Base-by-base conservation (phyloP, 305 asterid genomes). In the Rubia peregrina region DNA sequence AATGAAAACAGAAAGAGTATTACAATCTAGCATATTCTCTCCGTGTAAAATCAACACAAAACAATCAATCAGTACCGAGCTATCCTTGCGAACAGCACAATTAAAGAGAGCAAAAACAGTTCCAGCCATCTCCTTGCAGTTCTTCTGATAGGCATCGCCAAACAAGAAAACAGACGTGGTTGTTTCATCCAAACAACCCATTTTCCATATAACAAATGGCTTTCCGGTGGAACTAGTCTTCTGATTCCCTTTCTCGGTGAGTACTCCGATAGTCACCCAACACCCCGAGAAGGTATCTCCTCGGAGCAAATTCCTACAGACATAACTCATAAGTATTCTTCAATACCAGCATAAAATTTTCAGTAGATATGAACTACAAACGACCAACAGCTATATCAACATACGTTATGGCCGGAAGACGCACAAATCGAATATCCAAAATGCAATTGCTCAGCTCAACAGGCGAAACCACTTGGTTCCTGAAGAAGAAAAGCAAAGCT, bases 181-280 rank as follows among this genome's bases (percentile, higher is more conserved):
- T 41, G 81, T 79, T 71, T 88, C 96, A 77, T 86, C 87, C 79
- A 90, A 84, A 82, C 90, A 86, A 7, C 97, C 89, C 21, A 93
- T 40, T 84, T 88, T 90, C 96, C 96, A 93, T 65, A 89, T 89
- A 33, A 85, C 80, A 46, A 82, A 90, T n/a, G 83, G 42, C 80
- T 93, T 86, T 70, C 98, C 98, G 21, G 91, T 89, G 59, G 98
- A 87, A 82, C 98, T 90, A 68, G 80, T 88, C 80, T 87, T 86
- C 24, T 79, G 85, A 17, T 46, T 69, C 38, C 95, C 96, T 79
- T 76, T 89, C 81, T 87, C 97, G 10, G 73, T 81, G 80, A 90
- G 75, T 77, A 90, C 81, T 59, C 96, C 98, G 73, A 88, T 83
- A 43, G 98, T 93, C 44, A 87, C 96, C 98, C 98, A 94, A 81